These are phyloP conservation scores for Paecilomyces dactylethromorphus DNA, from an alignment of 2,329 filamentous ascomycete species.

Conservation along the genomic window DNA sequence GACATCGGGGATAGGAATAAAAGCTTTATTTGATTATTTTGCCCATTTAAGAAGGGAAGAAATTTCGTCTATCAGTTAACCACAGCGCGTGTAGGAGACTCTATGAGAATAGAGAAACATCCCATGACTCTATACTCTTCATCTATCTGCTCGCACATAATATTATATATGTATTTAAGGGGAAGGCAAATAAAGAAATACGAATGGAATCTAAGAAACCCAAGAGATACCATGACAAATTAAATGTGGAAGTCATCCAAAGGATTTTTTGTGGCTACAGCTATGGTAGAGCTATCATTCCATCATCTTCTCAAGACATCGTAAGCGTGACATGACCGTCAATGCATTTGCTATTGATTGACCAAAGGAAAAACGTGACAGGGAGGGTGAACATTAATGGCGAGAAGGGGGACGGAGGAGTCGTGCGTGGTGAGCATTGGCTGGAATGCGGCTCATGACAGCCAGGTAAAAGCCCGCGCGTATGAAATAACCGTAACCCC, in stretches of 20 bases:
- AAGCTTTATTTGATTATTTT: too few relatives aligned
- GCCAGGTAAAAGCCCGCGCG: background rate
- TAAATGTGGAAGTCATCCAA: background rate
- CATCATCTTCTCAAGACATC: slow-evolving; percentile 11
- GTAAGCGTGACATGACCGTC: slow-evolving; percentile 11
- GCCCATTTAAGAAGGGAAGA: too few relatives aligned
- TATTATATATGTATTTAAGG: too few relatives aligned
- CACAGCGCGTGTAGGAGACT: too few relatives aligned
- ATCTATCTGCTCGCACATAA: too few relatives aligned
- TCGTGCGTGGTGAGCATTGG: background rate
- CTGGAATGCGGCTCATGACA: background rate
- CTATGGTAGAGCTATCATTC: slow-evolving; percentile 6
- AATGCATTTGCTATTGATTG: slow-evolving; percentile 4
- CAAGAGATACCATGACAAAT: background rate
- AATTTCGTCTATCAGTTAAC: too few relatives aligned
- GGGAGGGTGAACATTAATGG: slow-evolving; percentile 4
- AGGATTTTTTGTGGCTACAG: slow-evolving; percentile 6
- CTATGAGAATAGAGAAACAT: too few relatives aligned
- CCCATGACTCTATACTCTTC: too few relatives aligned
- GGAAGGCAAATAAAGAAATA: too few relatives aligned
- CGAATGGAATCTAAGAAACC: too few relatives aligned
- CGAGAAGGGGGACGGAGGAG: slow-evolving; percentile 1
- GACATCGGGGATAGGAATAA: too few relatives aligned
- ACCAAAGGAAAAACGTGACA: slow-evolving; percentile 1
- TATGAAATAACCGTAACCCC: background rate